These are phyloP conservation scores for Phytophthora chlamydospora DNA, from an alignment of 352 stramenopile species.

Conservation along the genomic window DNA sequence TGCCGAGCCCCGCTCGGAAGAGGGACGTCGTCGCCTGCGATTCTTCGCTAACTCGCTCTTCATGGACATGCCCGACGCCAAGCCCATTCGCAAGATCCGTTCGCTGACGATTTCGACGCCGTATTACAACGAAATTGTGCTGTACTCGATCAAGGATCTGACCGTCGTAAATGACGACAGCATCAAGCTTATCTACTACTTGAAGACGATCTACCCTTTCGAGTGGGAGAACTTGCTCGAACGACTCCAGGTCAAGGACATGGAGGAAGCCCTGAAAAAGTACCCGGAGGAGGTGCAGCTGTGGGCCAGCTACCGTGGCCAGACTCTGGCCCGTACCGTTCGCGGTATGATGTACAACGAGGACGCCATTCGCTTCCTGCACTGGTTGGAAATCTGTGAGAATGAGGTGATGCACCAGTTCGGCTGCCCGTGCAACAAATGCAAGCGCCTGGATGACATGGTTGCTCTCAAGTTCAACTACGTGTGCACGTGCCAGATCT, in stretches of 20 bases:
- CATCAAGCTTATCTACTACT: conserved; percentile 97
- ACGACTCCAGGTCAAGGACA: conserved; percentile 76
- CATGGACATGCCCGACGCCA: conserved; percentile 91
- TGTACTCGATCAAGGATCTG: conserved; percentile 91
- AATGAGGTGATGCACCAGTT: conserved; percentile 87
- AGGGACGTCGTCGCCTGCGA: conserved; percentile 82
- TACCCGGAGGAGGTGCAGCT: conserved; percentile 79
- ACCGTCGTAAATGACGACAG: conserved; percentile 89
- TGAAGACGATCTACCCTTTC: conserved; percentile 89
- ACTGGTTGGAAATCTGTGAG: conserved; percentile 90
- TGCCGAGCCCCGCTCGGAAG: conserved; percentile 84
- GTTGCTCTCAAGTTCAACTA: conserved; percentile 91
- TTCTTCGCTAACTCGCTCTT: conserved; percentile 92
- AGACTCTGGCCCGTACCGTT: conserved; percentile 83
- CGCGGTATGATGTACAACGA: conserved; percentile 92
- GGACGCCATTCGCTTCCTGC: conserved; percentile 84
- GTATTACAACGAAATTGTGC: conserved; percentile 91
- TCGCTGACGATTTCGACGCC: conserved; percentile 86
- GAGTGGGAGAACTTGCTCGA: conserved; percentile 89
- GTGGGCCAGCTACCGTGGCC: conserved; percentile 87
- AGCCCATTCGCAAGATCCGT: conserved; percentile 85
- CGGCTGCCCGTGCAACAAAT: conserved; percentile 86
- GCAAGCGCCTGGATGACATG: conserved; percentile 83
- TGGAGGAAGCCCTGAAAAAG: conserved; percentile 87
- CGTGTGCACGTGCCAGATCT: conserved; percentile 89